Conservation (phyloP, 1,284 basidiomycete genomes). For the Apiotrichum montevideense region DNA sequence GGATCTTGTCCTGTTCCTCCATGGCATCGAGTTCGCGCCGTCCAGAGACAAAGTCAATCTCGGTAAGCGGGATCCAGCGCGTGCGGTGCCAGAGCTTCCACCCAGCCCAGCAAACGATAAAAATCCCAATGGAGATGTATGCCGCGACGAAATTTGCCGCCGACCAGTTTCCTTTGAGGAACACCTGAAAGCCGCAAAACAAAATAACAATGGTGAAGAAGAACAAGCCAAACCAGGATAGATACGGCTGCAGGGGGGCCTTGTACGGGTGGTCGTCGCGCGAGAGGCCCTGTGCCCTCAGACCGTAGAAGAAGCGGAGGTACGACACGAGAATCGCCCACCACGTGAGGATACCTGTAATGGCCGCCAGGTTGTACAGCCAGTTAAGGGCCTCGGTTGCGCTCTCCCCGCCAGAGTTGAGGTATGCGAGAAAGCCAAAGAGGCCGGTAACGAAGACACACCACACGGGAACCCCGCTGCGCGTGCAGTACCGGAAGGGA, state of each 20-base stretch:
- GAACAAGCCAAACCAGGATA: conserved; percentile 22
- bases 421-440: conserved; percentile 55
- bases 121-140: conserved; percentile 42
- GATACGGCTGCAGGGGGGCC: conserved; percentile 33
- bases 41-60: conserved; percentile 62
- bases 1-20: conserved; percentile 44
- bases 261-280: conserved; percentile 55
- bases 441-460: conserved; percentile 53
- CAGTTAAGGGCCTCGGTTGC: conserved; percentile 51
- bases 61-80: conserved; percentile 51
- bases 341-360: conserved; percentile 66
- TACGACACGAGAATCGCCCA: conserved; percentile 64
- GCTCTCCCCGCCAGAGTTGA: conserved; percentile 44
- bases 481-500: conserved; percentile 52
- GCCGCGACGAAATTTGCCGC: conserved; percentile 40
- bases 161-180: conserved; percentile 57
- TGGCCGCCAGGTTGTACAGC: conserved; percentile 62
- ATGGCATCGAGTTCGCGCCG: conserved; percentile 59
- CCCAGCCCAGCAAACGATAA: conserved; percentile 52
- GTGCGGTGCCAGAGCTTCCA: conserved; percentile 59
- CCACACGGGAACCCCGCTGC: conserved; percentile 62
- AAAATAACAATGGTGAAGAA: conserved; percentile 38
- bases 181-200: conserved; percentile 50
- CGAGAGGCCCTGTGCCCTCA: conserved; percentile 55
- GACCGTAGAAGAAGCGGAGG: conserved; percentile 63